Evolutionary conservation across 2,329 filamentous ascomycete genomes (phyloP).

Genomic region (Sodiomyces alkalinus): DNA sequence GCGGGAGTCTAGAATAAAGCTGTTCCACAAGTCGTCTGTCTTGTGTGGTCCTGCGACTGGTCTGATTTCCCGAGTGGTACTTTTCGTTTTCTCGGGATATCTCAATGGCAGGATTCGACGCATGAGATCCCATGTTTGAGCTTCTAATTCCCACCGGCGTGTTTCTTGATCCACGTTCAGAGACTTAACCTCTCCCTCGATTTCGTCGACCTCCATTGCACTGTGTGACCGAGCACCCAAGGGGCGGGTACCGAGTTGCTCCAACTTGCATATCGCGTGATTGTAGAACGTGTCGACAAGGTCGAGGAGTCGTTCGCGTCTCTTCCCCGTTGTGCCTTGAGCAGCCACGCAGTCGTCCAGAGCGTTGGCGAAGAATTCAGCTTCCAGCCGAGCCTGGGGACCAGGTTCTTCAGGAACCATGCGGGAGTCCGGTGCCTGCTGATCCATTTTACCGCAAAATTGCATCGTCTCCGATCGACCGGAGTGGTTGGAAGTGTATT

Average conservation of each 20-base stretch:
- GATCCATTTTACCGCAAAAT: too few species aligned
- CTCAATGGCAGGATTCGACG: constrained; percentile 58
- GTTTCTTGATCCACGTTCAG: constrained; percentile 5
- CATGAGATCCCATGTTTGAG: constrained; percentile 81
- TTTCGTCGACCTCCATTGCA: constrained; percentile 42
- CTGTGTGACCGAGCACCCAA: constrained; percentile 24
- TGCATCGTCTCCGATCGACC: too few species aligned
- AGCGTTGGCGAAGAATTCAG: constrained; percentile 72
- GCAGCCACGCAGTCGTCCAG: constrained; percentile 58
- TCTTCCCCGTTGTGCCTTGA: constrained; percentile 32
- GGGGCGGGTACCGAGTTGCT: constrained; percentile 25
- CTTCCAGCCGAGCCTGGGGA: constrained; percentile 46
- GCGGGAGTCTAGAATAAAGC: background rate
- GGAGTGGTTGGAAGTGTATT: too few species aligned
- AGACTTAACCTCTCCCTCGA: constrained; percentile 17
- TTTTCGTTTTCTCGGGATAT: constrained; percentile 26
- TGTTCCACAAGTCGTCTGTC: constrained; percentile 40
- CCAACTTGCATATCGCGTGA: constrained; percentile 31
- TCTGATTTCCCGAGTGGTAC: background rate
- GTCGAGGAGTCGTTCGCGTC: constrained; percentile 50
- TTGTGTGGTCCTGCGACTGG: constrained; percentile 24
- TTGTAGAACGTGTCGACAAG: constrained; percentile 51
- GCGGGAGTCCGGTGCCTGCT: too few species aligned
- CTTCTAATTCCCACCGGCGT: constrained; percentile 62
- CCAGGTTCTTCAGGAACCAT: too few species aligned